Evolutionary conservation across 768 basidiomycete species (phyloP).

Genomic region (Serendipita sp.): DNA sequence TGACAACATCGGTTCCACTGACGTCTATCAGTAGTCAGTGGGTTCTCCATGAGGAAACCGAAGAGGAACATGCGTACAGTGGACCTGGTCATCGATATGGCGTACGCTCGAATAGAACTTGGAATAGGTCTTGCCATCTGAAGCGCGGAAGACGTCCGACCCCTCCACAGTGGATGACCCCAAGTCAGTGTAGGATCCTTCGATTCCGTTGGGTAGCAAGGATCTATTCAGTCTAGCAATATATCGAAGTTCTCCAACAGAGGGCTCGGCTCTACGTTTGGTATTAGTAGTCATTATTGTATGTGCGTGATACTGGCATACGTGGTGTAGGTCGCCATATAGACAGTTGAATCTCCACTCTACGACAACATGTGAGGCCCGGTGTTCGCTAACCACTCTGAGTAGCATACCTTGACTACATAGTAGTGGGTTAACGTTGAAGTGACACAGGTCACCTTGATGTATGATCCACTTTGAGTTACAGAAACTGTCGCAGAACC

Average conservation of each 20-base stretch:
- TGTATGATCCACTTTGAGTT: neutral
- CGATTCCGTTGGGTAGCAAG: slow-evolving; percentile 24
- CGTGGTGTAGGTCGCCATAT: slow-evolving; percentile 26
- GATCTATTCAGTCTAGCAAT: slow-evolving; percentile 30
- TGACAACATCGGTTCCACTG: neutral
- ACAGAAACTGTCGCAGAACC: neutral
- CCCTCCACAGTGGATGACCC: slow-evolving; percentile 28
- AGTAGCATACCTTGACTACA: neutral
- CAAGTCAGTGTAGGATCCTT: neutral
- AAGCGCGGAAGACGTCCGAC: slow-evolving; percentile 27
- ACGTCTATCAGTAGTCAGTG: neutral
- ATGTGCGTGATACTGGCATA: neutral
- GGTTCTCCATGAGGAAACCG: slow-evolving; percentile 23
- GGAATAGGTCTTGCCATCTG: slow-evolving; percentile 30
- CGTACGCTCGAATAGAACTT: slow-evolving; percentile 26
- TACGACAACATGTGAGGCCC: slow-evolving; percentile 13
- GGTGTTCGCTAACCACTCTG: neutral
- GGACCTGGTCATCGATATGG: slow-evolving; percentile 34
- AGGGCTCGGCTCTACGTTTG: slow-evolving; percentile 22
- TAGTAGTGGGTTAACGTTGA: neutral
- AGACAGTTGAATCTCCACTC: slow-evolving; percentile 29
- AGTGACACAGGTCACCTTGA: neutral
- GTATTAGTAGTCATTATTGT: too few relatives aligned
- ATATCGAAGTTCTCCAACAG: slow-evolving; percentile 32
- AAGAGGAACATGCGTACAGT: slow-evolving; percentile 27